Percentiles rank a stretch among this genome's conserved stretches.
Conservation (phyloP, 495 filamentous ascomycete species). For the Hypoxylon fuscum region DNA sequence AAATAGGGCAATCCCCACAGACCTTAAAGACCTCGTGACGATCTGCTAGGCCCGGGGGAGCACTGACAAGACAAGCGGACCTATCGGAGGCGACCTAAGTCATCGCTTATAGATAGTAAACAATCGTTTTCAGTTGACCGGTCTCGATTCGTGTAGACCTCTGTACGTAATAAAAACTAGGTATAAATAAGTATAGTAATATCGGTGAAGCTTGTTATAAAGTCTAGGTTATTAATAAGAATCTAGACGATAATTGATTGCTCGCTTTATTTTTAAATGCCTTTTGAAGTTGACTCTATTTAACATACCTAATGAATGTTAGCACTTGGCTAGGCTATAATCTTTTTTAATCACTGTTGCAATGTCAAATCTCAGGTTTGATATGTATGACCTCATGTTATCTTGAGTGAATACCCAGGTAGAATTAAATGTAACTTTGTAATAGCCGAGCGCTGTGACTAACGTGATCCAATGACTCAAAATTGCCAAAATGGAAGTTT, state of each 20-base stretch:
- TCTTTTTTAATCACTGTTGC: no score
- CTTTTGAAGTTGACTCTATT: neutral
- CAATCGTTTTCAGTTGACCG: neutral
- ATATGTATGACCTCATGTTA: no score
- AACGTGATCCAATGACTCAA: no score
- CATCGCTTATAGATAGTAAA: constrained; percentile 30
- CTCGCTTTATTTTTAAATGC: neutral
- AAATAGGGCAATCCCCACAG: constrained; percentile 26
- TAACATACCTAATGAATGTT: neutral
- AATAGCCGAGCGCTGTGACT: no score
- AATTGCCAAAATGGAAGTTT: no score
- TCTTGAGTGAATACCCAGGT: no score
- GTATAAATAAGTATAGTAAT: neutral
- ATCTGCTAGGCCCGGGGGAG: constrained; percentile 13
- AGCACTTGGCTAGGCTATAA: no score
- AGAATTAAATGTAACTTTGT: no score
- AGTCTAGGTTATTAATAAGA: neutral
- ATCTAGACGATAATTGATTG: neutral
- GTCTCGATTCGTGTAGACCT: neutral
- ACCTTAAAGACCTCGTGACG: constrained; percentile 20
- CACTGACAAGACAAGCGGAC: neutral
- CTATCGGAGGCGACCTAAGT: constrained; percentile 17
- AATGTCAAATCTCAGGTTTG: no score
- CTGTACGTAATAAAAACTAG: constrained; percentile 23
- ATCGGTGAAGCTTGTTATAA: neutral